Base-by-base conservation (phyloP, 495 filamentous ascomycete species). In the Neurospora cerealis region DNA sequence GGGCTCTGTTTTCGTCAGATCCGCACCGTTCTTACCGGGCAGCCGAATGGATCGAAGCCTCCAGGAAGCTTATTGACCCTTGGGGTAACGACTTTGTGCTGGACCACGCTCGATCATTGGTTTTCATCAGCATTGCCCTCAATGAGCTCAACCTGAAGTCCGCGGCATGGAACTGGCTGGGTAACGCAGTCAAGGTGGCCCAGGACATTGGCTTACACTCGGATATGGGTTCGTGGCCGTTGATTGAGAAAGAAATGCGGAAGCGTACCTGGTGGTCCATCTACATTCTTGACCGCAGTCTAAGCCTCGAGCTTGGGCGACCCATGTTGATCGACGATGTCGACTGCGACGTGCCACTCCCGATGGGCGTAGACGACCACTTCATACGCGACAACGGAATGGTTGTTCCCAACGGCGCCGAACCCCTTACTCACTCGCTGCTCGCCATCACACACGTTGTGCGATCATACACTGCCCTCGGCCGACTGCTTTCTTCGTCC, bases 211-310 rank as follows among this genome's bases (percentile, higher is more conserved):
- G 94, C 5, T 83, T 99, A 36, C 90, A 98, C 76, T 85, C 88
- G 34, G 94, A 98, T 74, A 88, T 87, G 19, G 92, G 89, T 2
- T 87, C 91, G 9, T 92, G 90, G 89, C 85, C 90, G 13, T 83
- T 90, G 15, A 83, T 97, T 19, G 96, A 98, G 80, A 89, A 86
- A n/a, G 96, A 98, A 78, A 95, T 93, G 90, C 87, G 95, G 70
- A 87, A 92, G 72, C 88, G 96, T 69, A 89, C 97, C 15, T 99
- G 96, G 96, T 99, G 96, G 96, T 89, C 92, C 40, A 89, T 97
- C 74, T 98, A 98, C 81, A 89, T 91, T 69, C 93, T 94, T 84
- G 96, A 99, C 83, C 89, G 96, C 71, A 83, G 92, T 48, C 83
- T 97, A 13, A 91, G 94, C 5, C 85, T 97, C 54, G 94, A 97